Evolutionary conservation across 2,329 filamentous ascomycete genomes (phyloP), one percentile per base, ranked within the genome.

Genomic region (Trichoderma gracile): DNA sequence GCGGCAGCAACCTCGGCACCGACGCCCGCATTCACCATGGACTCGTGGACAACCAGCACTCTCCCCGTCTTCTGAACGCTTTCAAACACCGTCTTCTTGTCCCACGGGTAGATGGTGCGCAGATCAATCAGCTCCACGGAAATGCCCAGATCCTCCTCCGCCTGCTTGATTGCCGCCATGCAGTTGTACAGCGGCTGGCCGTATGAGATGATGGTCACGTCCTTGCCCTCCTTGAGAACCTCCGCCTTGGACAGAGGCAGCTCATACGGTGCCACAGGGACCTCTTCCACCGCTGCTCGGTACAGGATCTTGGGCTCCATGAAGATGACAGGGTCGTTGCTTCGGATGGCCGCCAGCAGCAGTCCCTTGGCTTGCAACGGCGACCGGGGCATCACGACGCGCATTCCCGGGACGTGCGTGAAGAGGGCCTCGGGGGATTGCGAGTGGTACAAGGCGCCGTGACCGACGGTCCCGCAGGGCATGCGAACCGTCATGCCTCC

Each of bases 231-330:
- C 75, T 93, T 94, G 23, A 97, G 74, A 0, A 96, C 78, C 74
- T 97, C 93, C 0, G 93, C 93, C 75, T 92, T 94, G 70, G 89
- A 92, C 12, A 97, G 81, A 0, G 93, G 92, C 15, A 97, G 83
- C n/a, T 88, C 87, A 75, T 95, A 97, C 3, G 90, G 80, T 23
- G 87, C 89, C 1, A 88, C 85, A 0, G 93, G 93, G 1, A 97
- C 93, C 75, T 97, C 91, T 76, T 97, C 93, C 30, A 96, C 91
- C 0, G 93, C 91, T 0, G 93, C 93, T 21, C 93, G 89, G 76
- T 97, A 97, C 14, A 97, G 81, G 53, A 95, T 91, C 79, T 97
- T 97, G 50, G 93, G 93, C 75, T 97, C 93, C 88, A 97, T 88
- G 77, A 97, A 96, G 60, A 97, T 81, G 67, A 94, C 92, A 0